phyloP scores from a whole-genome alignment of 78 protist genomes.

The Dictyostelium discoideum region DNA sequence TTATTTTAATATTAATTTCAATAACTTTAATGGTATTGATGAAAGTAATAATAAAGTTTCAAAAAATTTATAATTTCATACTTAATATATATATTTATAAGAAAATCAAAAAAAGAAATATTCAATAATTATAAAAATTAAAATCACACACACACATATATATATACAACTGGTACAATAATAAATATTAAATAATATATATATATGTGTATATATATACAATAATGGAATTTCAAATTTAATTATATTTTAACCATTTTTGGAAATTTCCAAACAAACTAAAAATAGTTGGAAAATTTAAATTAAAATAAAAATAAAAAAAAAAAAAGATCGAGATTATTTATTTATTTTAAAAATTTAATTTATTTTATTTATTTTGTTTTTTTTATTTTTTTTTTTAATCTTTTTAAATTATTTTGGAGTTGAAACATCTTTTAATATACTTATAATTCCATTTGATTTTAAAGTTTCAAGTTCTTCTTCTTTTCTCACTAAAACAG shows the following conservation, averaged over 20 bases:
- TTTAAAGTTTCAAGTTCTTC: constrained; percentile 45
- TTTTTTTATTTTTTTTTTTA: too few species aligned
- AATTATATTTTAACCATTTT: too few species aligned
- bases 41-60: neutral
- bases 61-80: too few species aligned
- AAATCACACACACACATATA: neutral
- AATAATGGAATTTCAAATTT: too few species aligned
- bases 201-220: too few species aligned
- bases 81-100: too few species aligned
- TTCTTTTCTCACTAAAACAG: constrained; percentile 52
- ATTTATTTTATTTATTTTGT: neutral
- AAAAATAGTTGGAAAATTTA: neutral
- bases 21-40: neutral
- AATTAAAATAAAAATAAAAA: neutral
- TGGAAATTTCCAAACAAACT: too few species aligned
- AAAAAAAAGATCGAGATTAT: neutral
- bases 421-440: constrained; percentile 56
- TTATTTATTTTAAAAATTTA: neutral
- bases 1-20: neutral
- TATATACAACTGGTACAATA: neutral
- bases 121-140: too few species aligned
- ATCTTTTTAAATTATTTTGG: neutral
- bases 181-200: too few species aligned
- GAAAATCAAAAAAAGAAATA: too few species aligned
- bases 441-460: constrained; percentile 61